Evolutionary conservation across 106 monocot species (phyloP), one percentile per base, ranked within the genome.

Genomic region (Dendrobium huoshanense): DNA sequence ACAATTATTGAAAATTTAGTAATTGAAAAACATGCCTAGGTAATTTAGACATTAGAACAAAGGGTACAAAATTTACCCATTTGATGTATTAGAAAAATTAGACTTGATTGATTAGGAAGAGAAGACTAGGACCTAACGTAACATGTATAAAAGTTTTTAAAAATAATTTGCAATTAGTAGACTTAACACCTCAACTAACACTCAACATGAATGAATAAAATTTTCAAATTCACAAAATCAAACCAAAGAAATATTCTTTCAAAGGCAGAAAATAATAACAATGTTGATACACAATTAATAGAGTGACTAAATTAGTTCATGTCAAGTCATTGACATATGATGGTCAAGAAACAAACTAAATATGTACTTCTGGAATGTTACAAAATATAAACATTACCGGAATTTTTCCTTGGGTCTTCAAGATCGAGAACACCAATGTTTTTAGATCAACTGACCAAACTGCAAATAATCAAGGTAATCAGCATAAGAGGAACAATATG

Each of bases 381-480:
- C 15, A 51, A 54, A 72, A 48, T 77, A 20, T 61, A 67, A 1
- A 81, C 16, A 82, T 86, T 92, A 96, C 96, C 80, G 96, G 96
- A 58, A 82, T 79, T 86, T 86, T 78, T 75, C 96, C 96, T 77
- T 86, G 17, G 51, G 92, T 92, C 55, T 92, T 82, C 33, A 92
- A 67, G 77, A 82, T 10, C 80, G 83, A 86, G 78, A 84, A 90
- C 29, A 29, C 79, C 55, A 80, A 20, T 55, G 89, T 90, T 79
- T 84, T 83, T 29, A 85, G 45, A 85, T 96, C 88, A 84, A 96
- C 86, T 44, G 86, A 89, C 91, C 93, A 93, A 81, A 96, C 96
- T 96, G 96, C 80, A 90, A 33, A 43, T 24, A 79, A 43, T 59
- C 40, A 40, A 77, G 49, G 43, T 42, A 87, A 24, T 74, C 22